Conservation (phyloP, 1,284 basidiomycete genomes). For the Boletus smithii region DNA sequence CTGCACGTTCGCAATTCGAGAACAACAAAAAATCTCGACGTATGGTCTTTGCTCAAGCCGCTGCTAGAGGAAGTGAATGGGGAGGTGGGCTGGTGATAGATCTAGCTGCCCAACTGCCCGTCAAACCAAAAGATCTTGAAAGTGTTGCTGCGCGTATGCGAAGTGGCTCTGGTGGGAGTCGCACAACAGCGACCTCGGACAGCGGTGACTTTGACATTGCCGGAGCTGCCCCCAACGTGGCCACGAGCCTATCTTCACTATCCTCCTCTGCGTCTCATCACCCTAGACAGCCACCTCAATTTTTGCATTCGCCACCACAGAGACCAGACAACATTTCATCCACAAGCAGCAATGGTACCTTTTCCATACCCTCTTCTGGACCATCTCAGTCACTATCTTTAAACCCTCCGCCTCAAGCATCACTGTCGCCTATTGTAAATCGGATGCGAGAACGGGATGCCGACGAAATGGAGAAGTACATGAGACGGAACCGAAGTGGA, state of each 20-base stretch:
- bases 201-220: slow-evolving; percentile 59
- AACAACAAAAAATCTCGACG: slow-evolving; percentile 71
- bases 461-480: slow-evolving; percentile 80
- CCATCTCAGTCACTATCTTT: slow-evolving; percentile 38
- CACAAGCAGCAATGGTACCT: slow-evolving; percentile 45
- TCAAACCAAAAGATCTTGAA: slow-evolving; percentile 38
- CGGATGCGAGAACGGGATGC: slow-evolving; percentile 78
- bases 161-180: slow-evolving; percentile 77
- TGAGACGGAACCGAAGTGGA: slow-evolving; percentile 72
- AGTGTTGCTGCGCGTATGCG: slow-evolving; percentile 53
- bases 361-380: slow-evolving; percentile 43
- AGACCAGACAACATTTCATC: slow-evolving; percentile 33
- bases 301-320: slow-evolving; percentile 41
- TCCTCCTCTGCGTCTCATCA: slow-evolving; percentile 43
- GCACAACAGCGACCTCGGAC: slow-evolving; percentile 70
- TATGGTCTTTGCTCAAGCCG: slow-evolving; percentile 64
- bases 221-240: slow-evolving; percentile 37
- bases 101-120: slow-evolving; percentile 40
- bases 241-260: slow-evolving; percentile 49
- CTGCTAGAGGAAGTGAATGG: slow-evolving; percentile 60
- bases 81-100: slow-evolving; percentile 38
- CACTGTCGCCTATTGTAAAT: slow-evolving; percentile 67
- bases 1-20: slow-evolving; percentile 71
- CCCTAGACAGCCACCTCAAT: slow-evolving; percentile 53
- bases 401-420: slow-evolving; percentile 37